Base-by-base conservation (phyloP, 1,139 yeast genomes). In the Zygosaccharomyces pseudobailii region DNA sequence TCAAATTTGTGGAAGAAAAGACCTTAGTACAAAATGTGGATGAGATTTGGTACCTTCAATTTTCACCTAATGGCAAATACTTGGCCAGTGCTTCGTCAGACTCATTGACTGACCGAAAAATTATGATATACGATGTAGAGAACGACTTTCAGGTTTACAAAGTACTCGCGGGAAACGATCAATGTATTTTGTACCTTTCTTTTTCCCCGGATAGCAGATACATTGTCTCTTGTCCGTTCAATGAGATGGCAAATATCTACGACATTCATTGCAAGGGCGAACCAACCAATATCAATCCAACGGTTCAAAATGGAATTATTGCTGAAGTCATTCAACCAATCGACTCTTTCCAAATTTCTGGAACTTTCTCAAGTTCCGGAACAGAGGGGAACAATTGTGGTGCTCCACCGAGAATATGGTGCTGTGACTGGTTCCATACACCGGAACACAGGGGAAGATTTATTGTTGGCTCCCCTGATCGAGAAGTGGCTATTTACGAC, bases 11-110 rank as follows among this genome's bases (percentile, higher is more conserved):
- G n/a, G 62, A 51, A 23, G 53, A 71, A 2, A 70, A 71, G 42
- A 64, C 71, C 0, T 57, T 88, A 21, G 61, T 69, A 2, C 71
- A 73, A 44, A 94, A 87, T 60, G 68, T 71, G 0, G 82, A 84
- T 56, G 96, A 90, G 63, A 94, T 87, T 5, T 90, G 97, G 97
- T 84, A 75, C 59, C 73, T 85, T 13, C 78, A 79, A 50, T 89
- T 87, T 61, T 84, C 94, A 3, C 87, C 89, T 35, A 76, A 78
- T 67, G 97, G 97, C 1, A 74, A 73, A 50, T 81, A 72, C 53
- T 69, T 90, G 43, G 95, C 88, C 7, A 78, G 92, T 0, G 88
- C 92, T 0, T 82, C 94, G 8, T 76, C 80, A 19, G 95, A 87
- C 59, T 77, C 82, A 19, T 46, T 52, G 7, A 58, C 60, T 4